Base-by-base conservation (phyloP, 2,329 filamentous ascomycete species). In the Arachnopeziza araneosa region DNA sequence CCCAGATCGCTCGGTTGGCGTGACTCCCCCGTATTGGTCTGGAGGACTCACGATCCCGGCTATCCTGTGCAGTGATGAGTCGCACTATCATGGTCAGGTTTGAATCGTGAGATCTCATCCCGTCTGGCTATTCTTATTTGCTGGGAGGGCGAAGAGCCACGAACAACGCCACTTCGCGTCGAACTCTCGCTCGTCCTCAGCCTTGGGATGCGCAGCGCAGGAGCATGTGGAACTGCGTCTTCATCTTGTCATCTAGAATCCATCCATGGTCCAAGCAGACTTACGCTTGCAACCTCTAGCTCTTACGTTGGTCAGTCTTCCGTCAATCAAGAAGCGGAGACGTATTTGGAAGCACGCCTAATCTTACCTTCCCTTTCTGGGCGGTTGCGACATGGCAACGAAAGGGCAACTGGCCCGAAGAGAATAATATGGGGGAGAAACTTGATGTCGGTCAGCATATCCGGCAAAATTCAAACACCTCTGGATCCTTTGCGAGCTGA, bases 401-500 rank as follows among this genome's bases (percentile, higher is more conserved):
- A 44, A 44, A 44, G 36, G 26, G 50, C 9, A 52, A 52, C 6
- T 24, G 24, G 21, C n/a, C 24, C 7, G 19, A 24, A 14, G 17
- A n/a, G n/a, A n/a, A n/a, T n/a, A 44, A 44, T 44, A 44, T 44
- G 36, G 4, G 17, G 4, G 22, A 50, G 48, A n/a, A 50, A 50
- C 48, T 22, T 52, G 50, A 52, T 52, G 10, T 52, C 50, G 50
- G 50, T 24, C 50, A 52, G 50, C 50, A n/a, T 62, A 55, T 64
- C 66, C 66, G 65, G 65, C 60, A 67, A 66, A 67, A 64, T 54
- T 61, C 62, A 64, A 60, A 54, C 24, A 53, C 54, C 62, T 64
- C 58, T 52, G 50, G 30, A 44, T 49, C 44, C 22, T 57, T 60
- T 36, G 51, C 52, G 52, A 52, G 64, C 54, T 63, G 55, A 61